Evolutionary conservation across 1,139 yeast genomes (phyloP), one percentile per base, ranked within the genome.

Genomic region (Blastobotrys indianensis): DNA sequence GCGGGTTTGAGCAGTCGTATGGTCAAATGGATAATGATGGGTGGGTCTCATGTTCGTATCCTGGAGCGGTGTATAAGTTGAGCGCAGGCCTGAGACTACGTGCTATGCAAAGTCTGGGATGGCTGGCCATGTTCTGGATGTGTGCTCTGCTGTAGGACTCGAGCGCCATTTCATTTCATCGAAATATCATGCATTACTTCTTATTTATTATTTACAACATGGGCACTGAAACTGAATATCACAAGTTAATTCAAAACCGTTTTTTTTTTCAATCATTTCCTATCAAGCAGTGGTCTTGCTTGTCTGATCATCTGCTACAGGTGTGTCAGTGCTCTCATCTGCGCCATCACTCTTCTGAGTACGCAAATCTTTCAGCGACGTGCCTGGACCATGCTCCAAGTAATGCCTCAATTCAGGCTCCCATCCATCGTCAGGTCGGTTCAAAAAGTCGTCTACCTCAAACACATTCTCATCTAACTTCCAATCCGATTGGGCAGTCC

Each of bases 401-500:
- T 48, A 48, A 32, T 51, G 48, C 12, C 47, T 41, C 25, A 57
- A 42, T 20, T 47, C 50, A 3, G 52, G 48, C 35, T 46, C 81
- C 96, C 96, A 87, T 1, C 80, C 71, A 38, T 72, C 72, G 47
- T 78, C 80, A 45, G 74, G 75, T 30, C 74, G 68, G 2, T 77
- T 72, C 30, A 73, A 73, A 56, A 88, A 82, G 59, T 85, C 92
- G 39, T 73, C 75, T 32, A 84, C 51, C 31, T 73, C 75, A 61
- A 92, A 82, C 2, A 82, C 90, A 58, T 84, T 84, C 52, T 77
- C 76, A 1, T 76, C 80, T 45, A 90, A 65, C 37, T 76, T 77
- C 95, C 96, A 92, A 39, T 84, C 83, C 1, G 88, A 87, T 64
- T 92, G 98, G 46, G 77, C 73, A 8, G 69, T 62, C 58, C 99